Conservation (phyloP, 2,329 filamentous ascomycete species). For the Pseudocercospora crystallina region DNA sequence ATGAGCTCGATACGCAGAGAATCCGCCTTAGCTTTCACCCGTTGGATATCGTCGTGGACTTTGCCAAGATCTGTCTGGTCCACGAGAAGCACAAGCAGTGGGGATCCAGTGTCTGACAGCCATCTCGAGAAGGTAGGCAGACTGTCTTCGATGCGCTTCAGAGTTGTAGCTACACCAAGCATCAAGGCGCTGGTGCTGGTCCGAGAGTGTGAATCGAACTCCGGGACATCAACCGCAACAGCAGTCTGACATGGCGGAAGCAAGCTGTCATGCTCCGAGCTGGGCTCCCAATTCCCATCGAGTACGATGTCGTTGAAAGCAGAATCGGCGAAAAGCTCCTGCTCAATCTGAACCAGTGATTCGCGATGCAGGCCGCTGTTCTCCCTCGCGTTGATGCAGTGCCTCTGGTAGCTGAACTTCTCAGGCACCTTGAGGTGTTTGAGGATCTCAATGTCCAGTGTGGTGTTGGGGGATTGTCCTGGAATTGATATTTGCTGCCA, state of each 20-base stretch:
- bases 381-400: conserved; percentile 20
- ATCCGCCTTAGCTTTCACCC: conserved; percentile 14
- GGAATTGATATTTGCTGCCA: conserved; percentile 15
- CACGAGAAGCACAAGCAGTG: conserved; percentile 27
- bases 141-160: conserved; percentile 24
- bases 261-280: conserved; percentile 9
- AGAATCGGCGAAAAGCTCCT: conserved; percentile 8
- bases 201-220: conserved; percentile 15
- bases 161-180: conserved; percentile 27
- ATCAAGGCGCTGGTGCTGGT: conserved; percentile 23
- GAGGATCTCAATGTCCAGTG: conserved; percentile 22
- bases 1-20: conserved; percentile 22
- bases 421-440: conserved; percentile 17
- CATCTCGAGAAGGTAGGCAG: conserved; percentile 27
- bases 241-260: conserved; percentile 20
- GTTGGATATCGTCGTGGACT: conserved; percentile 12
- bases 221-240: conserved; percentile 20
- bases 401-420: conserved; percentile 21
- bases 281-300: conserved; percentile 14
- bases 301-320: conserved; percentile 10
- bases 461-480: conserved; percentile 15
- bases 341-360: conserved; percentile 15
- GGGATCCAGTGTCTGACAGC: conserved; percentile 27
- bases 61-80: conserved; percentile 23
- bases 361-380: conserved; percentile 14